Percentiles rank a stretch among this genome's conserved stretches.
These are phyloP conservation scores for Paralagenidium karlingii DNA, from an alignment of 352 stramenopile species.

Conservation along the genomic window DNA sequence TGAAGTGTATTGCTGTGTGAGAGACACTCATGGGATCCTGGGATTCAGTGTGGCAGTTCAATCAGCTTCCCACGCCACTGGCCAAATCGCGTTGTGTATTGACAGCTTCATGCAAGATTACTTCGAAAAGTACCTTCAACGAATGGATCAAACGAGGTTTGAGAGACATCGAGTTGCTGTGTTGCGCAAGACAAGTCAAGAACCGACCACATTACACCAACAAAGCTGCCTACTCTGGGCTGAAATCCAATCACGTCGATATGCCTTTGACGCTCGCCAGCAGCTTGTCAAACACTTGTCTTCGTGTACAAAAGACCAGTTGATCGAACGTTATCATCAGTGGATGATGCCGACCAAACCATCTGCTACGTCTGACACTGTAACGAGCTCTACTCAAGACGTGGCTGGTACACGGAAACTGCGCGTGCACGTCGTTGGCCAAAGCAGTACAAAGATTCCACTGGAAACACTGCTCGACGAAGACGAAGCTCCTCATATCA, in stretches of 20 bases:
- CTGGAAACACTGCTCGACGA: slow-evolving; percentile 39
- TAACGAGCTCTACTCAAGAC: slow-evolving; percentile 5
- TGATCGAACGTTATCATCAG: slow-evolving; percentile 26
- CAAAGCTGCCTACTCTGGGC: slow-evolving; percentile 9
- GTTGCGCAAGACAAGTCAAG: background rate
- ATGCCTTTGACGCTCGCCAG: slow-evolving; percentile 26
- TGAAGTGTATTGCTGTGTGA: slow-evolving; percentile 76
- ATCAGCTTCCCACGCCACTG: slow-evolving; percentile 51
- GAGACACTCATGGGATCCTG: slow-evolving; percentile 70
- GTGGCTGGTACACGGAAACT: slow-evolving; percentile 26
- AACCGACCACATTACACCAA: slow-evolving; percentile 2
- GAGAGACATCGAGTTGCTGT: background rate
- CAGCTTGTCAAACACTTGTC: slow-evolving; percentile 24
- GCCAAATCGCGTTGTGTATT: slow-evolving; percentile 52
- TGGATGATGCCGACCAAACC: slow-evolving; percentile 23
- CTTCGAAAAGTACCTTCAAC: background rate
- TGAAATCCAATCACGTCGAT: slow-evolving; percentile 13
- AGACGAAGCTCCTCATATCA: slow-evolving; percentile 34
- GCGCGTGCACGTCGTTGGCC: slow-evolving; percentile 60
- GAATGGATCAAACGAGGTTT: background rate
- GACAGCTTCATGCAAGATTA: slow-evolving; percentile 37
- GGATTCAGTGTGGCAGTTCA: slow-evolving; percentile 77
- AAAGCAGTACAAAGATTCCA: slow-evolving; percentile 39
- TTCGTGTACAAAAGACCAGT: slow-evolving; percentile 21
- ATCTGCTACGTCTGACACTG: slow-evolving; percentile 1